Evolutionary conservation across 1,139 yeast genomes (phyloP).

Genomic region (Geotrichum citri-aurantii): DNA sequence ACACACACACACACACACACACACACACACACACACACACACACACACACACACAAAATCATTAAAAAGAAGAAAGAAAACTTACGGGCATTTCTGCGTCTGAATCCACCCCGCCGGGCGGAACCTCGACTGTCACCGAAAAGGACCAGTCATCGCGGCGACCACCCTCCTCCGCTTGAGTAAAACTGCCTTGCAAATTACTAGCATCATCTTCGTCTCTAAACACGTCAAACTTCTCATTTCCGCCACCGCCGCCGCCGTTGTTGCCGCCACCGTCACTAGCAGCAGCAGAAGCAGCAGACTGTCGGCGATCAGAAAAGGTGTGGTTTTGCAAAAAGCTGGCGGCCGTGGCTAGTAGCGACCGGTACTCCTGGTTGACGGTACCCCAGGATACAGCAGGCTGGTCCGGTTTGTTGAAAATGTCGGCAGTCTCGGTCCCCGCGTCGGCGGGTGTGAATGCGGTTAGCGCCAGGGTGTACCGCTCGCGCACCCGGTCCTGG

Average conservation of each 20-base stretch:
- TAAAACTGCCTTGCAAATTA: background rate
- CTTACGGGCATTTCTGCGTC: constrained; percentile 1
- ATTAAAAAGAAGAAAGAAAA: background rate
- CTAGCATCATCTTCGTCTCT: background rate
- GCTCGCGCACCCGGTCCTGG: constrained; percentile 29
- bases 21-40: too few species aligned
- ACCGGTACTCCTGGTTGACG: constrained; percentile 21
- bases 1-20: too few species aligned
- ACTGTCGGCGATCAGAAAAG: background rate
- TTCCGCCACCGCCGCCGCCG: too few species aligned
- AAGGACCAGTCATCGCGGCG: constrained; percentile 8
- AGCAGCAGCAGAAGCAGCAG: background rate
- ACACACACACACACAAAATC: too few species aligned
- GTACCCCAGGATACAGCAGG: constrained; percentile 11
- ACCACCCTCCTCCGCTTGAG: background rate
- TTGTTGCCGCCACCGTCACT: too few species aligned
- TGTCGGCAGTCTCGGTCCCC: background rate
- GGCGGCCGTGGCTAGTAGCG: background rate
- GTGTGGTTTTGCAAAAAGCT: background rate
- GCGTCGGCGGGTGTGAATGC: constrained; percentile 24
- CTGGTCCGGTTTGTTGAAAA: background rate
- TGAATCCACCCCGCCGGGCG: background rate
- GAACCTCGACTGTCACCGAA: constrained; percentile 11
- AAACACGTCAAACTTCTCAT: background rate
- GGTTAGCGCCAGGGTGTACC: constrained; percentile 33